Evolutionary conservation across 805 yeast genomes (phyloP).

Genomic region (Yarrowia osloensis): DNA sequence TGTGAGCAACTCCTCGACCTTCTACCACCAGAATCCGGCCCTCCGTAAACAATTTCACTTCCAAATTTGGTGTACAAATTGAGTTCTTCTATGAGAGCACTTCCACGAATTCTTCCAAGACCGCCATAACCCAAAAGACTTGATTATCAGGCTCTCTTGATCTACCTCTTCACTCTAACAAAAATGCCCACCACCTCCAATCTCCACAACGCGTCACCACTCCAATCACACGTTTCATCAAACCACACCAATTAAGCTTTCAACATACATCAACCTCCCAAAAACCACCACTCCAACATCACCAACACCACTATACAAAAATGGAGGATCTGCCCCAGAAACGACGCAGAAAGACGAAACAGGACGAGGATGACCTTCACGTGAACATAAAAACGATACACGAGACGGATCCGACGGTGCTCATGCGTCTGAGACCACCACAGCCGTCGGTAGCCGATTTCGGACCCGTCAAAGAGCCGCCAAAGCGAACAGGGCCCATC

Average conservation of each 20-base stretch:
- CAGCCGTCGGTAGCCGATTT: constrained; percentile 19
- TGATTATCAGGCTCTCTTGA: background rate
- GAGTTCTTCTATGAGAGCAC: too few species aligned
- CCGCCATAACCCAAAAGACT: background rate
- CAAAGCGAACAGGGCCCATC: constrained; percentile 7
- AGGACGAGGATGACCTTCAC: background rate
- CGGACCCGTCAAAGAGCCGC: constrained; percentile 20
- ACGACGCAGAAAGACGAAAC: constrained; percentile 19
- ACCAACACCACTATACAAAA: background rate
- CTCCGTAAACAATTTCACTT: too few species aligned
- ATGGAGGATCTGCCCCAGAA: constrained; percentile 23
- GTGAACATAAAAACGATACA: background rate
- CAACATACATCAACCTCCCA: background rate
- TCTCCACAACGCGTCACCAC: too few species aligned
- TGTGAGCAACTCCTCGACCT: too few species aligned
- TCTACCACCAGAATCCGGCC: too few species aligned
- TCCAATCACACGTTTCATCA: too few species aligned
- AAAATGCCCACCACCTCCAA: too few species aligned
- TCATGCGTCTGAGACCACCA: constrained; percentile 18
- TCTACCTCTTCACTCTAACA: too few species aligned
- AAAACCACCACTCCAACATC: background rate
- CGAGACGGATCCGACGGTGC: constrained; percentile 20
- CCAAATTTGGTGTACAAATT: too few species aligned
- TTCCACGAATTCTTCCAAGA: too few species aligned
- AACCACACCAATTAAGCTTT: background rate